Evolutionary conservation across 345 rosid species (phyloP), one percentile per base, ranked within the genome.

Genomic region (Moricandia arvensis): DNA sequence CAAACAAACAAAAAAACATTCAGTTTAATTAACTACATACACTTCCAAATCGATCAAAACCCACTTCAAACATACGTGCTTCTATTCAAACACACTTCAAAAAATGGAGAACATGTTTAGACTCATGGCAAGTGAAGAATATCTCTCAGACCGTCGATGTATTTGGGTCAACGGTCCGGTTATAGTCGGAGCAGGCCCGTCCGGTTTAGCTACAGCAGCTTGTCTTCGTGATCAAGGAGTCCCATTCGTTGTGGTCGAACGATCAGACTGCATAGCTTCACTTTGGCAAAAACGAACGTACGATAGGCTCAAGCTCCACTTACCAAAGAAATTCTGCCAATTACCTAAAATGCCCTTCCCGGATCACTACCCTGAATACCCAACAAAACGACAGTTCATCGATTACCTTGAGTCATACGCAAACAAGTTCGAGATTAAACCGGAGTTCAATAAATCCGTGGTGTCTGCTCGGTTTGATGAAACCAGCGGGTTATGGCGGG

Each of bases 401-500:
- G 69, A 68, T 5, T 87, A 87, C 83, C 80, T 87, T 55, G 90
- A 91, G 75, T 78, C 84, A 0, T 91, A 91, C 79, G 93, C 91
- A 2, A 75, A 58, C 58, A 73, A 68, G 18, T 91, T 91, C 35
- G 90, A 86, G 17, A 88, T 94, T 80, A 84, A 84, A 77, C 96
- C 97, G 2, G 79, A 47, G 61, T 94, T 91, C 83, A 94, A 89
- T 9, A 90, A 86, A 76, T 84, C 83, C 33, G 98, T 91, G 0
- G 92, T 79, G 26, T 87, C 89, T 3, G 98, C 95, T 11, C 82
- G 86, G 75, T 91, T 83, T 41, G 95, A 94, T n/a, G 85, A 91
- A 81, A 90, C 88, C 31, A 86, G 90, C n/a, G 90, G 98, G 1
- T 33, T 83, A 43, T 94, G 98, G 98, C 70, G 87, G 31, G 96